phyloP scores from a whole-genome alignment of 306 rosid species.

The Lithocarpus polystachyus region DNA sequence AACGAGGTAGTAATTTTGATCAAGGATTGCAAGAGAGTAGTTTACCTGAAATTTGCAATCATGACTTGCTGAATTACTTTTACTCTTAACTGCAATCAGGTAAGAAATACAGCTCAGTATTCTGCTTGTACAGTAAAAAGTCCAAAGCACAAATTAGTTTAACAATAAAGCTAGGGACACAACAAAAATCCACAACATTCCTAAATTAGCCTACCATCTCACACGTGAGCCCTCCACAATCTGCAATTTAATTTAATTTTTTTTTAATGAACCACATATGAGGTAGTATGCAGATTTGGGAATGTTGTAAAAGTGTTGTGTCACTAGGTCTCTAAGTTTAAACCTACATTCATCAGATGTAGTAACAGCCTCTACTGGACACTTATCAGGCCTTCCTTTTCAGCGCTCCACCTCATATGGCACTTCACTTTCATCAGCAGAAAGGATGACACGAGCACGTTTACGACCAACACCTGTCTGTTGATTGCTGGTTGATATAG shows the following conservation, averaged over 20 bases:
- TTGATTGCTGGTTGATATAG: constrained; percentile 37
- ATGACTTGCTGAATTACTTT: constrained; percentile 28
- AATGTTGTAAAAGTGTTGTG: too few relatives aligned
- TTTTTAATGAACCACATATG: too few relatives aligned
- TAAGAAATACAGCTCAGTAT: constrained; percentile 30
- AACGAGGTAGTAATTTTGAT: constrained; percentile 11
- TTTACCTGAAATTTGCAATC: constrained; percentile 53
- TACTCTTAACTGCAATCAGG: constrained; percentile 52
- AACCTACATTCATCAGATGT: constrained; percentile 56
- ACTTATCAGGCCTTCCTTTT: constrained; percentile 32
- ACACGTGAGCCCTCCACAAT: too few relatives aligned
- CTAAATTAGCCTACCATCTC: too few relatives aligned
- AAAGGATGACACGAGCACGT: constrained; percentile 58
- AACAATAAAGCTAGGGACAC: background rate
- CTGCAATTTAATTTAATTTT: too few relatives aligned
- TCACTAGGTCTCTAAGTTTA: background rate
- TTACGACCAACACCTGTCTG: constrained; percentile 49
- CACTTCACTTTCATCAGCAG: constrained; percentile 66
- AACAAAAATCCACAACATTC: too few relatives aligned
- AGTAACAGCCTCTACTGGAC: constrained; percentile 40
- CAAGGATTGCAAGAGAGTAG: constrained; percentile 14
- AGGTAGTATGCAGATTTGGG: too few relatives aligned
- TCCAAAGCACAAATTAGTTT: constrained; percentile 23
- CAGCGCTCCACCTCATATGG: constrained; percentile 39
- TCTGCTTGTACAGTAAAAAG: constrained; percentile 11